A percentile compares a stretch with the other conserved stretches of the same genome.
Conservation (phyloP, 2,329 filamentous ascomycete species). For the Xylariomycetidae sp. region DNA sequence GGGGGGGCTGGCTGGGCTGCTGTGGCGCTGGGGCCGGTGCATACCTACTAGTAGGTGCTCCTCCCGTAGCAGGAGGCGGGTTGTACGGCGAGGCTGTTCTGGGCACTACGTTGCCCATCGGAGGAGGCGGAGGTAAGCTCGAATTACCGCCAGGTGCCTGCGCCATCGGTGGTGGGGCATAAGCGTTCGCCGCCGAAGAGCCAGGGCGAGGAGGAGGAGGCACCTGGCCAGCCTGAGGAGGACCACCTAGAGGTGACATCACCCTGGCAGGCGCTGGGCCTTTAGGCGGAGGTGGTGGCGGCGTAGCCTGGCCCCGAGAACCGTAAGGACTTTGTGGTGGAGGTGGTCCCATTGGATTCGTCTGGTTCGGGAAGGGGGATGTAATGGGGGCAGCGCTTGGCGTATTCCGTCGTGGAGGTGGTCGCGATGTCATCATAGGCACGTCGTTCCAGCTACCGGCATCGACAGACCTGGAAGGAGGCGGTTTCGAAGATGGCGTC, state of each 20-base stretch:
- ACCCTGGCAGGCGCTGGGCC: conserved; percentile 65
- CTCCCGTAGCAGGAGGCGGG: conserved; percentile 64
- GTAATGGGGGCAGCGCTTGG: conserved; percentile 65
- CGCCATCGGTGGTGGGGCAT: conserved; percentile 55
- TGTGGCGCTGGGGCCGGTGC: conserved; percentile 62
- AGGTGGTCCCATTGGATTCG: conserved; percentile 49
- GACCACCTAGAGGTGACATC: conserved; percentile 64
- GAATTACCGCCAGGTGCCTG: conserved; percentile 26
- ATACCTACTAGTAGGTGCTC: conserved; percentile 71
- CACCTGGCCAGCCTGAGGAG: conserved; percentile 42
- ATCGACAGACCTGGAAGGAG: conserved; percentile 66
- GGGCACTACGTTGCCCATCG: conserved; percentile 49
- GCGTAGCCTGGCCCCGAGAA: conserved; percentile 55
- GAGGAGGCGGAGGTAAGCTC: conserved; percentile 36
- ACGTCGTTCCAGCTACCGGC: conserved; percentile 92
- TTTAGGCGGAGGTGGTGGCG: conserved; percentile 80
- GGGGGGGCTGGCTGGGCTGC: conserved; percentile 40
- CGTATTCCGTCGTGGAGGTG: conserved; percentile 69
- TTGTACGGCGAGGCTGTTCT: conserved; percentile 85
- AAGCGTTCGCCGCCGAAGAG: conserved; percentile 56
- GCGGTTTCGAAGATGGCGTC: conserved; percentile 61
- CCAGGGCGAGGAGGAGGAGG: conserved; percentile 45
- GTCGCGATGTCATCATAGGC: conserved; percentile 73
- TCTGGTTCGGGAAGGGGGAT: conserved; percentile 71
- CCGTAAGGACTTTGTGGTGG: conserved; percentile 56